phyloP scores from a whole-genome alignment of 495 filamentous ascomycete species.

The Hypoxylon fragiforme region DNA sequence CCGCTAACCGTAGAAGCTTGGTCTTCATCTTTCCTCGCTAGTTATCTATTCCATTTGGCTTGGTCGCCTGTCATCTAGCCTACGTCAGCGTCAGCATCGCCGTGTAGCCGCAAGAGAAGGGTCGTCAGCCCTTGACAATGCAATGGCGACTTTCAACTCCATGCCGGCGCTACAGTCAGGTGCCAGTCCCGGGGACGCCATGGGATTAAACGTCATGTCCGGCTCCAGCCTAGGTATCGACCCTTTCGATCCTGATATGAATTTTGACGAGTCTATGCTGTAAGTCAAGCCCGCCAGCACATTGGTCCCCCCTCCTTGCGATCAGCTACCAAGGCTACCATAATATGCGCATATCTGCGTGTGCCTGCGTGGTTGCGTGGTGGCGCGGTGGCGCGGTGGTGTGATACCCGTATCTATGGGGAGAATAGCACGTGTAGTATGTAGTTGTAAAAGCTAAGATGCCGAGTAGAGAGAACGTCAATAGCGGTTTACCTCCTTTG shows the following conservation, averaged over 20 bases:
- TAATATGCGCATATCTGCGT: neutral
- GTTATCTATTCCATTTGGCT: neutral
- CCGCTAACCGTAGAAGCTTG: constrained; percentile 1
- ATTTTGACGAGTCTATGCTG: constrained; percentile 54
- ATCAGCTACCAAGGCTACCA: no score
- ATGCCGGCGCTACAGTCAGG: constrained; percentile 46
- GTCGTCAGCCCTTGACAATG: constrained; percentile 42
- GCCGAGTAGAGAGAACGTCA: constrained; percentile 45
- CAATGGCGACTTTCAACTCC: constrained; percentile 55
- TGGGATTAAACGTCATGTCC: constrained; percentile 41
- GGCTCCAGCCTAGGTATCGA: constrained; percentile 41
- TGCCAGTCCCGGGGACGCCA: constrained; percentile 43
- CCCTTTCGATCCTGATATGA: constrained; percentile 44
- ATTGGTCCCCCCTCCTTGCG: constrained; percentile 8
- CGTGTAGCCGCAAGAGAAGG: constrained; percentile 8
- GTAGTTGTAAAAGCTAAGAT: constrained; percentile 18
- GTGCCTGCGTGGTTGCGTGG: neutral
- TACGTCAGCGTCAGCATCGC: constrained; percentile 12
- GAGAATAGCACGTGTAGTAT: constrained; percentile 6
- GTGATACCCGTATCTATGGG: neutral
- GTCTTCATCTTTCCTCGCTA: neutral
- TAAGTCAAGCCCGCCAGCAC: constrained; percentile 34
- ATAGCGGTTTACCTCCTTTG: constrained; percentile 47
- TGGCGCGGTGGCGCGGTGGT: no score
- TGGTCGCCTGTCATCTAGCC: neutral